Evolutionary conservation across 1,284 basidiomycete genomes (phyloP), one percentile per base, ranked within the genome.

Genomic region (Ceratobasidium sp.): DNA sequence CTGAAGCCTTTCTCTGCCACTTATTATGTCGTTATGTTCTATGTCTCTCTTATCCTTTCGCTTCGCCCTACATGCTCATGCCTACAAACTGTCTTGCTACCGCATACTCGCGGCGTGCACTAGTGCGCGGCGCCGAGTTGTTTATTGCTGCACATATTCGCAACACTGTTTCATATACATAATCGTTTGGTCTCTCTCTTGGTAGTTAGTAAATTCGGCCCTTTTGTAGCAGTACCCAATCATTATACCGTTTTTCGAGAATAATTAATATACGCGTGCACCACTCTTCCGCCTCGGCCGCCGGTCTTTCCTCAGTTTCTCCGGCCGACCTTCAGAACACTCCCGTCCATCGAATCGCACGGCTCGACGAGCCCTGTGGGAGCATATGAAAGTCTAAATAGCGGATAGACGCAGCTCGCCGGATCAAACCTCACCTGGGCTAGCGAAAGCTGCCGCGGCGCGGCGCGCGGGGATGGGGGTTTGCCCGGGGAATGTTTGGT

Each of bases 261-360:
- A 60, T 60, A 27, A 24, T 51, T 51, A 41, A 11, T 41, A 41
- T 41, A 41, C 11, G 50, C 50, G 50, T 51, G 50, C 48, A 80
- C 78, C 0, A 64, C n/a, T 64, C 50, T 64, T n/a, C 62, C 9
- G 17, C 33, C 45, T 64, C 50, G 45, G 86, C 88, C 1, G 87
- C 85, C 76, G n/a, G 91, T 17, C 93, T 93, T 19, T 93, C 92
- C 31, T 29, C 24, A 6, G 31, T 51, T 51, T 51, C 22, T 41
- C 36, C 36, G 36, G 36, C 36, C 11, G 36, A 41, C 11, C 6
- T 41, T 4, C 36, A 41, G 36, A 41, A 41, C n/a, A n/a, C 36
- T 41, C 11, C 36, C 11, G 36, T 41, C 4, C 4, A 41, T 41
- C 36, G n/a, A 41, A 41, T 41, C 36, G 36, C 11, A 41, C 11